These are phyloP conservation scores for Modicella reniformis DNA, from an alignment of 371 early-diverging fungal genomes.

Conservation along the genomic window DNA sequence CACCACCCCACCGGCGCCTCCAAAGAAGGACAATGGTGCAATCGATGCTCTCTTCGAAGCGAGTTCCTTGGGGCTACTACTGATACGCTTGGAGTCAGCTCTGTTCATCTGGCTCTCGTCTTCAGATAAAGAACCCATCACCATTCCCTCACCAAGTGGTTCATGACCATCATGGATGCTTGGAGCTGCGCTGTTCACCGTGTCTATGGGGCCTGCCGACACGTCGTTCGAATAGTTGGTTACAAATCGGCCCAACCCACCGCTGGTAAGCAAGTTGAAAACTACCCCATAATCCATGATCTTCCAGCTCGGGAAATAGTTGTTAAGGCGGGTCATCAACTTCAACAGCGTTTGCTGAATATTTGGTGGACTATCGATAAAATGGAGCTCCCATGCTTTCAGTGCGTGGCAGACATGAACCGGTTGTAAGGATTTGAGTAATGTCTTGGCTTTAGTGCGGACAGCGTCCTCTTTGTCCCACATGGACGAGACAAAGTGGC, in stretches of 20 bases:
- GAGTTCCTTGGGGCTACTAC: not conserved
- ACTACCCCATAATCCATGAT: conserved; percentile 49
- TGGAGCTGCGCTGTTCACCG: not conserved
- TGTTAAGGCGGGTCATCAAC: conserved; percentile 46
- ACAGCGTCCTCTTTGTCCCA: conserved; percentile 54
- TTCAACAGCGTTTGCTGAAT: conserved; percentile 32
- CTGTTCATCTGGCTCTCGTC: not conserved
- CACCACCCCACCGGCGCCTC: not conserved
- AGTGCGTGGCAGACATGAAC: conserved; percentile 45
- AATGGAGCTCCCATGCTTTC: conserved; percentile 51
- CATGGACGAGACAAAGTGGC: conserved; percentile 48
- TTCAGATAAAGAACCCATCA: not conserved
- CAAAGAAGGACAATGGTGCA: conserved; percentile 11
- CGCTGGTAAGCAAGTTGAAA: conserved; percentile 38
- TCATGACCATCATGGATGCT: not conserved
- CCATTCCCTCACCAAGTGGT: not conserved
- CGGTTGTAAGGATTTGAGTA: conserved; percentile 43
- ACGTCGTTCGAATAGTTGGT: conserved; percentile 2
- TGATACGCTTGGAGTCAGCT: not conserved
- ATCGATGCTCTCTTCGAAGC: conserved; percentile 8
- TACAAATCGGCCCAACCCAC: conserved; percentile 21
- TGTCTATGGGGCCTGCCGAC: not conserved
- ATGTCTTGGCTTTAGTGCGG: conserved; percentile 43
- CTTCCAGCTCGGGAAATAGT: conserved; percentile 49
- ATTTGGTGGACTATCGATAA: conserved; percentile 33